phyloP scores from a whole-genome alignment of 164 flowering plant genomes.

The Magnolia changhungtana region DNA sequence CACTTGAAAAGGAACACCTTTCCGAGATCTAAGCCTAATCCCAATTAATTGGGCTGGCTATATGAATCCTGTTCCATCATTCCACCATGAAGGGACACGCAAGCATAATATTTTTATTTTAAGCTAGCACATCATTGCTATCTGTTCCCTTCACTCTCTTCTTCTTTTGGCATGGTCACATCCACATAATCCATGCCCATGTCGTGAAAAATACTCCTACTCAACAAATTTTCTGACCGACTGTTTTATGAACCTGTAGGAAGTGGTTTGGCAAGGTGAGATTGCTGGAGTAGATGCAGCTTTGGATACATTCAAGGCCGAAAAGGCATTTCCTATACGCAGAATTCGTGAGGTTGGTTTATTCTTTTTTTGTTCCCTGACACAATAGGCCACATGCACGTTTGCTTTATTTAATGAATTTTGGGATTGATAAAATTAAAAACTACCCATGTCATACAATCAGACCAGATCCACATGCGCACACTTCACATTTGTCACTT shows the following conservation, averaged over 20 bases:
- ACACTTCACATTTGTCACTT: no score
- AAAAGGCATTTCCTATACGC: slow-evolving; percentile 66
- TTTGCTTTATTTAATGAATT: not conserved
- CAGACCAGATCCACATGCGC: no score
- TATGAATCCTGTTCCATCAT: no score
- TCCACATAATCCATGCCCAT: not conserved
- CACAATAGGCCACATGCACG: not conserved
- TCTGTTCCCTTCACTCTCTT: not conserved
- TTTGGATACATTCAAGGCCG: slow-evolving; percentile 68
- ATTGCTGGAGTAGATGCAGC: slow-evolving; percentile 89
- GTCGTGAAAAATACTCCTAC: not conserved
- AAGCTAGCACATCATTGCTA: not conserved
- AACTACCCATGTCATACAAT: not conserved
- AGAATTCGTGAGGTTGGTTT: slow-evolving; percentile 50
- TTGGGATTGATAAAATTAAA: not conserved
- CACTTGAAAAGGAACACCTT: not conserved
- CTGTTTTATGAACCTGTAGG: slow-evolving; percentile 35
- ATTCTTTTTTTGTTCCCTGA: not conserved
- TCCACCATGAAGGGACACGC: no score
- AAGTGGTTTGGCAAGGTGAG: slow-evolving; percentile 83
- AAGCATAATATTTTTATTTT: not conserved
- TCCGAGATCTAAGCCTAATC: not conserved
- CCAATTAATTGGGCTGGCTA: no score
- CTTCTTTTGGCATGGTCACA: not conserved
- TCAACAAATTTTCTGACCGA: not conserved